Conservation (phyloP, 495 filamentous ascomycete species). For the Penicillium alfredii region DNA sequence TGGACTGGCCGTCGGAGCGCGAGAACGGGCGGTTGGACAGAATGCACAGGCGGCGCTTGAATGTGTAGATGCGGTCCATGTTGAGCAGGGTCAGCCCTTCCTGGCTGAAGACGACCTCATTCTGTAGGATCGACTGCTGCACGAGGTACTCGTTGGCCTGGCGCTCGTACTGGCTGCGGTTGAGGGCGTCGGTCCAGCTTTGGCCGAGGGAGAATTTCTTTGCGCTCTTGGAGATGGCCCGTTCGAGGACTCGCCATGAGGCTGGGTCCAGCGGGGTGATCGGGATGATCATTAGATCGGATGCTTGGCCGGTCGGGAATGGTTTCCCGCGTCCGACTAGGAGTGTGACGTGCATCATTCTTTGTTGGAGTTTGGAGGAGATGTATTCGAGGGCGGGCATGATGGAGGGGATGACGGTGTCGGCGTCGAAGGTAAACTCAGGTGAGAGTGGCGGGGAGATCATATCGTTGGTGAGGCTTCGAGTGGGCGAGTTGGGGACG, state of each 20-base stretch:
- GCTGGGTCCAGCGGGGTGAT: conserved; percentile 33
- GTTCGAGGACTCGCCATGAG: conserved; percentile 35
- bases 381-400: conserved; percentile 46
- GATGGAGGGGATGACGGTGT: conserved; percentile 35
- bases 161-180: conserved; percentile 33
- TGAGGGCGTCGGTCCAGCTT: conserved; percentile 39
- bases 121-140: conserved; percentile 59
- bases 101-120: conserved; percentile 64
- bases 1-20: conserved; percentile 31
- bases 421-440: conserved; percentile 39
- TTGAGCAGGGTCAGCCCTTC: conserved; percentile 62
- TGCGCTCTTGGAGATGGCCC: conserved; percentile 36
- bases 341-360: conserved; percentile 42
- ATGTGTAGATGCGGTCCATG: conserved; percentile 67
- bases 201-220: conserved; percentile 39
- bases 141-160: conserved; percentile 49
- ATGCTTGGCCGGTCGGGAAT: conserved; percentile 35
- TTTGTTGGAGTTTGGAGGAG: conserved; percentile 41
- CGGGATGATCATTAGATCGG: conserved; percentile 44
- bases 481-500: conserved; percentile 32
- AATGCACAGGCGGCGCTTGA: conserved; percentile 58
- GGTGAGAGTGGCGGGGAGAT: conserved; percentile 42
- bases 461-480: conserved; percentile 37
- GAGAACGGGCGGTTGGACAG: conserved; percentile 38
- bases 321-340: conserved; percentile 45